These are phyloP conservation scores for Nitzschia inconspicua DNA, from an alignment of 108 stramenopile genomes.

Conservation along the genomic window DNA sequence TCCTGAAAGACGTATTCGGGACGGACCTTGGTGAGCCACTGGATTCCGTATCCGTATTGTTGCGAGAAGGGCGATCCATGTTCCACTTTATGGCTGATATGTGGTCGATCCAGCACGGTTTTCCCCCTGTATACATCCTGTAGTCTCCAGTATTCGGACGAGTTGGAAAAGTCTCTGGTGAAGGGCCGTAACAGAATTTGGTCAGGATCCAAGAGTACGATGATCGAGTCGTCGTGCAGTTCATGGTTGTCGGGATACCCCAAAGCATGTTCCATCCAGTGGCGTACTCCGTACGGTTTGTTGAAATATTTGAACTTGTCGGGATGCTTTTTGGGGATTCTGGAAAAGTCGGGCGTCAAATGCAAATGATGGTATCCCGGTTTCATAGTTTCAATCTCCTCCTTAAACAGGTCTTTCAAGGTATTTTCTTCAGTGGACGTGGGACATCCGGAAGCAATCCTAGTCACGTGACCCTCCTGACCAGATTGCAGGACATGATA, in stretches of 20 bases:
- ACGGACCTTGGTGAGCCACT: constrained; percentile 65
- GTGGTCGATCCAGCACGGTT: not conserved
- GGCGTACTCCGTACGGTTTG: constrained; percentile 87
- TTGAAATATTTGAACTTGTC: constrained; percentile 70
- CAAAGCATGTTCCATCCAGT: constrained; percentile 74
- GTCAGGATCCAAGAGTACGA: constrained; percentile 82
- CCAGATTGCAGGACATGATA: constrained; percentile 62
- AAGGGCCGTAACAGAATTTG: constrained; percentile 75
- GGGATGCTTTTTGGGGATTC: constrained; percentile 16
- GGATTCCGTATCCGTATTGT: constrained; percentile 84
- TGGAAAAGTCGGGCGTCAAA: constrained; percentile 62
- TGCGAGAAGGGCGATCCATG: constrained; percentile 92
- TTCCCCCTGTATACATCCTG: no score
- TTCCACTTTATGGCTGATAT: constrained; percentile 41
- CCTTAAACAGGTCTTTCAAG: constrained; percentile 20
- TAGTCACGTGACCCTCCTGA: constrained; percentile 84
- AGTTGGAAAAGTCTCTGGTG: constrained; percentile 73
- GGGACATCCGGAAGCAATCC: constrained; percentile 76
- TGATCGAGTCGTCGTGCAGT: constrained; percentile 56
- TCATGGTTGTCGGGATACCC: constrained; percentile 47
- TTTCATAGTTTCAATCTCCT: constrained; percentile 38
- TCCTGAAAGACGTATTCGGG: constrained; percentile 32
- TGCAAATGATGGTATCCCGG: constrained; percentile 67
- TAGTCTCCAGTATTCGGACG: constrained; percentile 45
- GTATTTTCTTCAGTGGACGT: constrained; percentile 12